phyloP scores from a whole-genome alignment of 352 stramenopile genomes.

The Pythium plurisporium region DNA sequence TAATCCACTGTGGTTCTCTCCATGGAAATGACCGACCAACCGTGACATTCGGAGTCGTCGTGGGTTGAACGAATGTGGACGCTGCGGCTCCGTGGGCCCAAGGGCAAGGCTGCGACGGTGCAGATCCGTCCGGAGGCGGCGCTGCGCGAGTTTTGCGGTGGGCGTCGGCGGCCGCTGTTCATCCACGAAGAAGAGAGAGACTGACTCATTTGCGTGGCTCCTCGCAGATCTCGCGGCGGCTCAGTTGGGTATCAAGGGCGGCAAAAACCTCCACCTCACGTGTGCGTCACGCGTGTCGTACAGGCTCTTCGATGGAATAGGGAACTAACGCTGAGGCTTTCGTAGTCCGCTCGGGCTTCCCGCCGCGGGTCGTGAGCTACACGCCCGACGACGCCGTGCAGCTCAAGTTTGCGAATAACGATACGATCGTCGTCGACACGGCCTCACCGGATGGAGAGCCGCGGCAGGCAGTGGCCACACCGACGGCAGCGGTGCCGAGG shows the following conservation, averaged over 20 bases:
- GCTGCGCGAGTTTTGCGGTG: slow-evolving; percentile 50
- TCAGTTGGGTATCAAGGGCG: slow-evolving; percentile 38
- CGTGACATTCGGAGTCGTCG: background rate
- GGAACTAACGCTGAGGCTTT: too few species aligned
- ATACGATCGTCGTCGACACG: slow-evolving; percentile 59
- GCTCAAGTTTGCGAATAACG: slow-evolving; percentile 52
- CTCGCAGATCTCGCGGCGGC: slow-evolving; percentile 35
- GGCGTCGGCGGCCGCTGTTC: too few species aligned
- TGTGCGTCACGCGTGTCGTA: slow-evolving; percentile 30
- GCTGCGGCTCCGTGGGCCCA: slow-evolving; percentile 56
- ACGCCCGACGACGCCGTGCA: slow-evolving; percentile 35
- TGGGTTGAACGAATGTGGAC: slow-evolving; percentile 40
- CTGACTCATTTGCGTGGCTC: background rate
- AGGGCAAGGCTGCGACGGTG: slow-evolving; percentile 51
- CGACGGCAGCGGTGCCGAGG: background rate
- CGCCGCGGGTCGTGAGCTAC: slow-evolving; percentile 41
- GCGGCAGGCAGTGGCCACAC: slow-evolving; percentile 8
- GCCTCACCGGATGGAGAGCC: slow-evolving; percentile 15
- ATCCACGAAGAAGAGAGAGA: too few species aligned
- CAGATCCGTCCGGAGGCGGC: slow-evolving; percentile 34
- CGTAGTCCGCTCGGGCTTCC: slow-evolving; percentile 67
- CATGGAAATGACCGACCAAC: background rate
- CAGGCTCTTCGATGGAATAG: background rate
- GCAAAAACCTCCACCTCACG: slow-evolving; percentile 29
- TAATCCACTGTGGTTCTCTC: background rate